Base-by-base conservation (phyloP, 208 protist species). In the Balamuthia mandrillaris region DNA sequence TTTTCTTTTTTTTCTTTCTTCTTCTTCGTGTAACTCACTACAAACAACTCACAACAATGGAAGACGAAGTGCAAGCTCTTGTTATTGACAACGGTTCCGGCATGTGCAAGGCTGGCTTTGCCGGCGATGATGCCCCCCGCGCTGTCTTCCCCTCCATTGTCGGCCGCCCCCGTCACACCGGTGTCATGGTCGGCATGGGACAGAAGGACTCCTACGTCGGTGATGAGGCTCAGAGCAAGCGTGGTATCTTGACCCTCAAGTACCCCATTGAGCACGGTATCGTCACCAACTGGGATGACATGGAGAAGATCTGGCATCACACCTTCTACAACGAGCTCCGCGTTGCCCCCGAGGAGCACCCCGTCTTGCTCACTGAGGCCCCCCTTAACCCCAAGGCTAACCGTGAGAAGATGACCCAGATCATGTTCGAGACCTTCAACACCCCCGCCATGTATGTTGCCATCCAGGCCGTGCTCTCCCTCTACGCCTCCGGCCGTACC, bases 321-420 rank as follows among this genome's bases (percentile, higher is more conserved):
- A 98, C 96, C 68, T 99, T 99, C 90, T 98, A 98, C 92, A 98
- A 98, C 86, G 96, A 99, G 90, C 93, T 99, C 31, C 94, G 96
- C 58, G 95, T 98, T 27, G 96, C 93, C 63, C 96, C 98, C 18
- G 96, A 98, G 83, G 95, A 98, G 70, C 97, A 99, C 92, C 96
- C 96, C 66, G 96, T 99, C 54, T 90, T 97, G 18, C 84, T 97
- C 3, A 96, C 94, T 41, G 95, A 97, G 84, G 93, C 94, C 5
- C 95, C 95, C 29, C 89, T 95, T 47, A 97, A 96, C 88, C 93
- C 94, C 42, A 95, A 95, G 87, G 90, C 85, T 47, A 96, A 96
- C 86, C 68, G 96, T 37, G 93, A 96, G 88, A 95, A 95, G 89
- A 95, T 96, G 92, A 90, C 90, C 35, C 88, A 95, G 85, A 94